Percentiles rank a stretch among this genome's conserved stretches.
Conservation (phyloP, 371 early-diverging fungal species). For the Zancudomyces culisetae region DNA sequence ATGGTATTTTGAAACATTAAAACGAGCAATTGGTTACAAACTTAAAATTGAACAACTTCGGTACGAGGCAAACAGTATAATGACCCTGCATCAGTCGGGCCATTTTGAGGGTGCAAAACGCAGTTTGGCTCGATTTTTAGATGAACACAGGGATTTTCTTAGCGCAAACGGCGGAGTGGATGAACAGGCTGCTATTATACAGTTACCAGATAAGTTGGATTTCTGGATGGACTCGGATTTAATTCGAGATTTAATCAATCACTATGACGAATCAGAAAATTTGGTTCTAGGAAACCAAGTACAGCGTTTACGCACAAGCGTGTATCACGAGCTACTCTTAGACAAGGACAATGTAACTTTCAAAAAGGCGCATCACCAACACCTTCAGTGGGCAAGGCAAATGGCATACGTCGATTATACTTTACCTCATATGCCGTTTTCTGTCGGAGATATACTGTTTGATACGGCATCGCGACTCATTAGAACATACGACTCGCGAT, state of each 20-base stretch:
- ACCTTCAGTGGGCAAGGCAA: slow-evolving; percentile 23
- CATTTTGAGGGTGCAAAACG: slow-evolving; percentile 9
- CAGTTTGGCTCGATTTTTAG: not conserved
- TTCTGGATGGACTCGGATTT: slow-evolving; percentile 22
- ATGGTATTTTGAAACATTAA: slow-evolving; percentile 11
- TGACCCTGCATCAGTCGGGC: slow-evolving; percentile 19
- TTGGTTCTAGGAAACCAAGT: not conserved
- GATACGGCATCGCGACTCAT: slow-evolving; percentile 17
- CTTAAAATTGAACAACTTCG: slow-evolving; percentile 22
- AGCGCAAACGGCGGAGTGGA: too few species aligned
- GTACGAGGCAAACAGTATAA: slow-evolving; percentile 19
- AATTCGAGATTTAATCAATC: slow-evolving; percentile 20
- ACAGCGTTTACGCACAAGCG: too few species aligned
- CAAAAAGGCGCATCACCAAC: too few species aligned
- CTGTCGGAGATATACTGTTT: slow-evolving; percentile 19
- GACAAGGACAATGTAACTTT: too few species aligned
- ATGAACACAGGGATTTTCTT: slow-evolving; percentile 8
- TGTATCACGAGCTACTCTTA: too few species aligned
- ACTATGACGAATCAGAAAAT: slow-evolving; percentile 8
- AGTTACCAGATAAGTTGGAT: too few species aligned
- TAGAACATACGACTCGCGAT: slow-evolving; percentile 21
- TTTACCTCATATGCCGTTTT: slow-evolving; percentile 22
- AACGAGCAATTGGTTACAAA: slow-evolving; percentile 17
- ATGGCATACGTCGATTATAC: slow-evolving; percentile 23
- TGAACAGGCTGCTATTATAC: too few species aligned